Base-by-base conservation (phyloP, 306 rosid species). In the Pueraria montana region DNA sequence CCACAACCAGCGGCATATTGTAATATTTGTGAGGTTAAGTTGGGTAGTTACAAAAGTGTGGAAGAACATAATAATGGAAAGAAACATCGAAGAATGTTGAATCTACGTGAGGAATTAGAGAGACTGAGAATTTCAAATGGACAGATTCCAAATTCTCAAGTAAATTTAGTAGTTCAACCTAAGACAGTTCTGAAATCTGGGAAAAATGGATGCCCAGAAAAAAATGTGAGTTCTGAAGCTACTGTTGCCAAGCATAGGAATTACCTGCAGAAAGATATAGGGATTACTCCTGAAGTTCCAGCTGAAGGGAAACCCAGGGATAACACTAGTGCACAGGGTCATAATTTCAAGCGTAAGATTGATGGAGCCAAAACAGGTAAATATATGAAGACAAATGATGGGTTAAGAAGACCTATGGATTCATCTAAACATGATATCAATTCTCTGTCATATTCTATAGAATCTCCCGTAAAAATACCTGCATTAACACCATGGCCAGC, bases 351-450 rank as follows among this genome's bases (percentile, higher is more conserved):
- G 63, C 46, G 0, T 12, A 46, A 53, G 18, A 74, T 30, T 79
- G 18, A 7, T 21, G 81, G 23, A 32, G 23, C n/a, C 23, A 17
- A 24, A 18, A 66, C 9, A n/a, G n/a, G n/a, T n/a, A 62, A 84
- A 64, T 72, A 50, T 62, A 71, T 71, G 70, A 78, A 68, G 55
- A 68, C 34, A 45, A 50, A 62, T 72, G 58, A 26, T 20, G 61
- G 55, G 43, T 23, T 2, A 63, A 84, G 69, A 78, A 84, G 38
- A 14, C 52, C 30, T 1, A 5, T 53, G 42, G 45, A 78, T 20
- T 72, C 83, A 62, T 84, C 63, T 6, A 77, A 77, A 83, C 40
- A 78, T 13, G 75, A 62, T 18, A 45, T 10, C 52, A 72, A 27
- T 48, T 63, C 74, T 58, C 3, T 34, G 34, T 83, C 79, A 46